Percentiles rank a stretch among this genome's conserved stretches.
Evolutionary conservation across 2,329 filamentous ascomycete species (phyloP).

Genomic region (Alternaria dauci): DNA sequence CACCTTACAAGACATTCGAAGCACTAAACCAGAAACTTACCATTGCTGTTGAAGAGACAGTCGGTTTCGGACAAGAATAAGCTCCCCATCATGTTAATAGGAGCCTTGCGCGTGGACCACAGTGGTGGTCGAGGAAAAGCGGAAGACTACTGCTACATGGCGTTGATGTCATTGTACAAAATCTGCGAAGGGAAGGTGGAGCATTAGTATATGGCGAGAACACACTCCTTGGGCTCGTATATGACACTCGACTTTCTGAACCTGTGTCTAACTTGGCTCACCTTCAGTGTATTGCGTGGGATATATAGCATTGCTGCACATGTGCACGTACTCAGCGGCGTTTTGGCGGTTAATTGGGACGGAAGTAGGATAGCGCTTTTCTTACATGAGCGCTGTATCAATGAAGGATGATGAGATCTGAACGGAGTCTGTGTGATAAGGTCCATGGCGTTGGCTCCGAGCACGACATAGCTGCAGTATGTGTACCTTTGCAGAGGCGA

Average conservation of each 20-base stretch:
- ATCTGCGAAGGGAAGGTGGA: conserved; percentile 9
- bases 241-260: conserved; percentile 11
- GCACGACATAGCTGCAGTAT: neutral
- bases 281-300: conserved; percentile 12
- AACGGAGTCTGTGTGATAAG: neutral
- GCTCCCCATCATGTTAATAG: neutral
- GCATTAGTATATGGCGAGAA: conserved; percentile 7
- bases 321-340: conserved; percentile 15
- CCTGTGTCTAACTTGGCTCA: conserved; percentile 14
- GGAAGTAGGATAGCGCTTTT: conserved; percentile 17
- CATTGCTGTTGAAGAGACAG: conserved; percentile 97
- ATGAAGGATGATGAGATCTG: conserved; percentile 6
- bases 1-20: conserved; percentile 89
- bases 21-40: conserved; percentile 88
- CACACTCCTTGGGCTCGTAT: conserved; percentile 13
- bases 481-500: neutral
- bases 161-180: conserved; percentile 16
- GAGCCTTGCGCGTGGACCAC: neutral
- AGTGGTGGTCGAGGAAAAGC: neutral
- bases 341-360: conserved; percentile 11
- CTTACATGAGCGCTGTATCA: conserved; percentile 8
- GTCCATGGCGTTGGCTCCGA: neutral
- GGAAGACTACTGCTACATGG: conserved; percentile 14
- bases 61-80: conserved; percentile 97
- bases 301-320: conserved; percentile 19